Conservation (phyloP, 148 eudicot species). For the Dianthus caryophyllus region DNA sequence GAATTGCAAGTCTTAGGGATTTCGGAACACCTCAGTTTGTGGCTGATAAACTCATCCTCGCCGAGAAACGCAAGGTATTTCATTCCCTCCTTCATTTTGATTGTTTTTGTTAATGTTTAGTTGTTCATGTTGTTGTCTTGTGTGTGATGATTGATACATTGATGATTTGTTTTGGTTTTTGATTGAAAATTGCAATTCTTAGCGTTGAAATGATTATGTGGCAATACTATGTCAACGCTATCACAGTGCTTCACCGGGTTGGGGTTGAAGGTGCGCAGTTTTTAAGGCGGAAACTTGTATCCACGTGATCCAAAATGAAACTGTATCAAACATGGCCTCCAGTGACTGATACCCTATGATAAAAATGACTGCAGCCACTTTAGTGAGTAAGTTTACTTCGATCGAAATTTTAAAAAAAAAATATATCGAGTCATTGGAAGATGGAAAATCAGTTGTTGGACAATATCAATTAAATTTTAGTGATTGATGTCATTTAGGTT, state of each 20-base stretch:
- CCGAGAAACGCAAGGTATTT: constrained; percentile 80
- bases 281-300: too few species aligned
- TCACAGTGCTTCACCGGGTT: too few species aligned
- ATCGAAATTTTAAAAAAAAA: too few species aligned
- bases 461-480: neutral
- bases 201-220: neutral
- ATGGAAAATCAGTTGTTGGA: neutral
- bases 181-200: neutral
- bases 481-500: neutral
- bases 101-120: neutral
- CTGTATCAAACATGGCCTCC: too few species aligned
- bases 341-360: too few species aligned
- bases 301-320: too few species aligned
- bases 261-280: too few species aligned
- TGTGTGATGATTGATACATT: neutral
- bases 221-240: too few species aligned
- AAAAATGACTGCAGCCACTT: too few species aligned
- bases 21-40: constrained; percentile 86
- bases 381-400: too few species aligned
- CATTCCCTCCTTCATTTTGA: neutral
- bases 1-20: constrained; percentile 51
- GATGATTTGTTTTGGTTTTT: neutral
- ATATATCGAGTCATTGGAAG: too few species aligned
- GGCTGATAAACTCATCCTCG: constrained; percentile 77
- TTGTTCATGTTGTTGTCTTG: neutral